Conservation (phyloP, 805 yeast species). For the Torulaspora delbrueckii region DNA sequence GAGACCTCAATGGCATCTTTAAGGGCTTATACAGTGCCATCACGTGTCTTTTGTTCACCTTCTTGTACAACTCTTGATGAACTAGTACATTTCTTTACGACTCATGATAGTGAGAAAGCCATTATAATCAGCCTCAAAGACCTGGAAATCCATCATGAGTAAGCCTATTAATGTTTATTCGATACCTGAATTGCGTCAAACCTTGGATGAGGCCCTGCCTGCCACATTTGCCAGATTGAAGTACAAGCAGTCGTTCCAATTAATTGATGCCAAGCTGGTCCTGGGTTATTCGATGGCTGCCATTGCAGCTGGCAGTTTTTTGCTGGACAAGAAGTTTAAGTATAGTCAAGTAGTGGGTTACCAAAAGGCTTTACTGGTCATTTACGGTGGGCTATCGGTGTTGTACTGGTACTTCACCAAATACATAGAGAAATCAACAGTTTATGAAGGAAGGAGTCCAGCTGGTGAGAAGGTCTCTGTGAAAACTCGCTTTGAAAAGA, state of each 20-base stretch:
- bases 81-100: not conserved
- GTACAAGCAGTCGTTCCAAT: constrained; percentile 20
- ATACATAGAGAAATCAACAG: constrained; percentile 39
- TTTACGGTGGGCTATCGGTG: constrained; percentile 40
- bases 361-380: constrained; percentile 39
- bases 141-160: constrained; percentile 16
- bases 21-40: not conserved
- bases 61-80: not conserved
- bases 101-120: not conserved
- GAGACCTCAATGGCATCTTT: not conserved
- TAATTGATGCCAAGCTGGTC: constrained; percentile 44
- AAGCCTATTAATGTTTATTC: constrained; percentile 34
- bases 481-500: constrained; percentile 35
- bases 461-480: constrained; percentile 32
- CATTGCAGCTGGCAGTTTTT: constrained; percentile 46
- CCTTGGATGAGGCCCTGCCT: constrained; percentile 32
- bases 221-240: constrained; percentile 23
- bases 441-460: constrained; percentile 41
- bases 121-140: not conserved
- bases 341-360: constrained; percentile 41
- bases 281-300: constrained; percentile 48
- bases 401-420: constrained; percentile 38
- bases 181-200: constrained; percentile 29
- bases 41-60: not conserved
- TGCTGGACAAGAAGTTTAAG: constrained; percentile 45